Evolutionary conservation across 106 monocot species (phyloP), one percentile per base, ranked within the genome.

Genomic region (Hemerocallis citrina): DNA sequence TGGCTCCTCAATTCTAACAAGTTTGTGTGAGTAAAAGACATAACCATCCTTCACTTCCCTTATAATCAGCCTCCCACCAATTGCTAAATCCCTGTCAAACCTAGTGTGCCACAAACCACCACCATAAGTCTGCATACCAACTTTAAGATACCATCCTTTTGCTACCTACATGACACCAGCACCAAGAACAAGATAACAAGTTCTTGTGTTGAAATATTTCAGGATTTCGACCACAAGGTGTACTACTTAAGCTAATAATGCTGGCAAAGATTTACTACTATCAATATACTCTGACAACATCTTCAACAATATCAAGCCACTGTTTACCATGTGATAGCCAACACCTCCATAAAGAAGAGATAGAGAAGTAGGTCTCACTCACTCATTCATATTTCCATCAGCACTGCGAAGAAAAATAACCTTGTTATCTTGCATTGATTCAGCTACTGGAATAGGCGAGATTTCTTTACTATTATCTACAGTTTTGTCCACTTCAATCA

Each of bases 321-420:
- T 96, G 81, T 96, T 96, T 81, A 91, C 91, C 96, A 96, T 96
- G 74, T 96, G 91, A 76, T 96, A 96, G 49, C 91, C 87, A 76
- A 90, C 79, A 62, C 91, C 91, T 50, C 74, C 72, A 68, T 81
- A 81, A 25, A 79, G 40, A 67, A 96, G 70, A 25, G 72, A 87
- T 71, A 81, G 83, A 71, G 82, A 68, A 57, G 74, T 27, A 71
- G 80, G 46, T 70, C 61, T 78, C 28, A 57, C 78, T 62, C 72
- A 57, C 17, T 60, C 72, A 61, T 44, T 67, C 0, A 30, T 25
- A 22, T 65, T 74, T 42, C 35, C 70, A 72, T 73, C 77, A 71
- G 47, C 52, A 70, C 59, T 77, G 29, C 2, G 68, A 47, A 25
- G 46, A 62, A n/a, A n/a, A n/a, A n/a, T n/a, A 52, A 39, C 17